Base-by-base conservation (phyloP, 2,329 filamentous ascomycete species). In the Claviceps sp. region DNA sequence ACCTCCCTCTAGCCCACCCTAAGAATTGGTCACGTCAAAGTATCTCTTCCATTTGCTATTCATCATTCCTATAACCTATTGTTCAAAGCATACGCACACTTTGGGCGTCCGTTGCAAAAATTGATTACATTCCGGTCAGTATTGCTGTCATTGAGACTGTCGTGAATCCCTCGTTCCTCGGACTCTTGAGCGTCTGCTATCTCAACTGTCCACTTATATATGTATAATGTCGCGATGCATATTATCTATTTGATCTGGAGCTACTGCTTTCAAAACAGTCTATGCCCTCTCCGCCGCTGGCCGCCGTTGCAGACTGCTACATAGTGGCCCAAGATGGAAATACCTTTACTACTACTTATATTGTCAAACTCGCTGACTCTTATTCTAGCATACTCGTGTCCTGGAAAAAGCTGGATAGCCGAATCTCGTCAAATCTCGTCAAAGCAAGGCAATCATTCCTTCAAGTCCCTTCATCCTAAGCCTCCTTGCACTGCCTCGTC, bases 291-390 rank as follows among this genome's bases (percentile, higher is more conserved):
- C 6, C 14, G 9, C 37, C n/a, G 3, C n/a, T 26, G 22, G 43
- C n/a, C 13, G 11, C 8, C 22, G 6, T 18, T 26, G 8, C 24
- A 26, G n/a, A 13, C 22, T 47, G n/a, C 37, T 20, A 43, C 37
- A 13, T 14, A 24, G n/a, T 20, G 8, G 24, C 16, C 24, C 22
- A 50, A 43, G 22, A 58, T 58, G 57, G 34, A 52, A n/a, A 41
- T 48, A 34, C 37, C 46, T 50, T 37, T 37, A 5, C 20, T 37
- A 5, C 20, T 50, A 8, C 50, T 53, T 22, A 38, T 42, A 42
- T 58, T 52, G 41, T 38, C 52, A 45, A 51, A 24, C 50, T 57
- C 51, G 57, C 57, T 58, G 48, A 58, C 52, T 9, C 24, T 46
- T 50, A 18, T 41, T 45, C 41, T 53, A 57, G 54, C 48, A 18